Evolutionary conservation across 2,329 filamentous ascomycete genomes (phyloP).

Genomic region (Penicillium verrucosum): DNA sequence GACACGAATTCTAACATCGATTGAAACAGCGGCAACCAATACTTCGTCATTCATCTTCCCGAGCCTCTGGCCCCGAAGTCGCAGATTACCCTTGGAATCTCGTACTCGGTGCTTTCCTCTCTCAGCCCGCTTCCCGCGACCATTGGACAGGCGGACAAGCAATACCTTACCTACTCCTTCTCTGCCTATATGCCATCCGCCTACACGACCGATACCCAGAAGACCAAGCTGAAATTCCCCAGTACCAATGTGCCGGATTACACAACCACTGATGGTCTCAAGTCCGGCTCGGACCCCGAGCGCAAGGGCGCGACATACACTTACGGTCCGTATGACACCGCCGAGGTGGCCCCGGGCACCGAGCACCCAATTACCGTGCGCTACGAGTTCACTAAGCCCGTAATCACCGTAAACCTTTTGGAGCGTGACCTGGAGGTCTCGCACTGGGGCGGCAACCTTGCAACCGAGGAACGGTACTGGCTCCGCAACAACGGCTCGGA

Average conservation of each 20-base stretch:
- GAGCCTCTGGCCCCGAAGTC: constrained; percentile 69
- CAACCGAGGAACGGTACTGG: constrained; percentile 90
- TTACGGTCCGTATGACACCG: constrained; percentile 78
- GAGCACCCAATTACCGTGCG: constrained; percentile 71
- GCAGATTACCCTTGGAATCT: constrained; percentile 83
- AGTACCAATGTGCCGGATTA: constrained; percentile 77
- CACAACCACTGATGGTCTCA: constrained; percentile 64
- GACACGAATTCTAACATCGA: constrained; percentile 7
- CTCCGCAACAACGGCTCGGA: constrained; percentile 83
- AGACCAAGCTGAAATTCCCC: constrained; percentile 92
- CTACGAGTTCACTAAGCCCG: constrained; percentile 92
- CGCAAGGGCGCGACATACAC: constrained; percentile 82
- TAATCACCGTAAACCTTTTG: constrained; percentile 72
- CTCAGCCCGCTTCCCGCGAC: constrained; percentile 74
- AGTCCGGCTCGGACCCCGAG: constrained; percentile 65
- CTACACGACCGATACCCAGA: constrained; percentile 86
- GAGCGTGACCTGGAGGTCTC: constrained; percentile 93
- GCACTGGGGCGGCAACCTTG: constrained; percentile 96
- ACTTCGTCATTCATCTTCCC: constrained; percentile 79
- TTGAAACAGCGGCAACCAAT: constrained; percentile 63
- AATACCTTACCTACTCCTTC: constrained; percentile 83
- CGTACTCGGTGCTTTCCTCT: constrained; percentile 76
- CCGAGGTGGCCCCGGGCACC: constrained; percentile 71
- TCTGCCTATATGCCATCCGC: constrained; percentile 79
- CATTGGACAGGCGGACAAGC: constrained; percentile 79